Conservation (phyloP, 2,329 filamentous ascomycete species). For the Fusarium sulawesiense region DNA sequence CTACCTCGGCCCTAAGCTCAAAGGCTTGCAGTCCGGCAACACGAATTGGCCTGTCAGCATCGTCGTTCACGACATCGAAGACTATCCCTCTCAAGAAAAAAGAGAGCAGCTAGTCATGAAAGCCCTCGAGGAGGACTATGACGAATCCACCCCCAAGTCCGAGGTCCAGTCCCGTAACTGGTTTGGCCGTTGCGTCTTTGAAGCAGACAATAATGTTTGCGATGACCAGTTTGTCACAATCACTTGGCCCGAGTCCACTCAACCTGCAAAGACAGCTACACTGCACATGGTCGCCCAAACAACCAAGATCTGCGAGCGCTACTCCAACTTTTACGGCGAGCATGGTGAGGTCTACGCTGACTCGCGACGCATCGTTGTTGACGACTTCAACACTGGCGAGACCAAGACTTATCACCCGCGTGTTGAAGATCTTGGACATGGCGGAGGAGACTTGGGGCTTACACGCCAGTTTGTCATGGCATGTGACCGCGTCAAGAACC, state of each 20-base stretch:
- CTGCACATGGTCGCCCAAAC: conserved; percentile 97
- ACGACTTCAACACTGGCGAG: conserved; percentile 63
- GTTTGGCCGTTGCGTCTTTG: conserved; percentile 97
- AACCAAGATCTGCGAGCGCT: conserved; percentile 85
- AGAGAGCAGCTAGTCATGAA: conserved; percentile 56
- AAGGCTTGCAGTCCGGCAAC: conserved; percentile 72
- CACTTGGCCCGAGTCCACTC: conserved; percentile 78
- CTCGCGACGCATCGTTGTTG: conserved; percentile 78
- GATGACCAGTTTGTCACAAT: conserved; percentile 94
- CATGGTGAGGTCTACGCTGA: conserved; percentile 89
- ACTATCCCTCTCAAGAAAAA: conserved; percentile 64
- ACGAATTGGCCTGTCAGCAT: conserved; percentile 86
- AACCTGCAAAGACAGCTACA: conserved; percentile 83
- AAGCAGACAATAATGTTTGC: conserved; percentile 90
- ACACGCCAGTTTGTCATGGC: conserved; percentile 85
- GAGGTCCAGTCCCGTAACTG: conserved; percentile 69
- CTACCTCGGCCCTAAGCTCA: conserved; percentile 75
- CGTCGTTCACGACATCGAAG: conserved; percentile 92
- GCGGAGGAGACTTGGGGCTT: conserved; percentile 65
- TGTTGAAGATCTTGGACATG: conserved; percentile 54
- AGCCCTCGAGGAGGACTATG: conserved; percentile 65
- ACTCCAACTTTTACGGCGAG: conserved; percentile 87
- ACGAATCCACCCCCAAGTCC: conserved; percentile 58
- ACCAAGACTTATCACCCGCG: conserved; percentile 48
- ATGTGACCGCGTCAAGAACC: conserved; percentile 80